Conservation (phyloP, 1,139 yeast genomes). For the Williopsis jadinii region DNA sequence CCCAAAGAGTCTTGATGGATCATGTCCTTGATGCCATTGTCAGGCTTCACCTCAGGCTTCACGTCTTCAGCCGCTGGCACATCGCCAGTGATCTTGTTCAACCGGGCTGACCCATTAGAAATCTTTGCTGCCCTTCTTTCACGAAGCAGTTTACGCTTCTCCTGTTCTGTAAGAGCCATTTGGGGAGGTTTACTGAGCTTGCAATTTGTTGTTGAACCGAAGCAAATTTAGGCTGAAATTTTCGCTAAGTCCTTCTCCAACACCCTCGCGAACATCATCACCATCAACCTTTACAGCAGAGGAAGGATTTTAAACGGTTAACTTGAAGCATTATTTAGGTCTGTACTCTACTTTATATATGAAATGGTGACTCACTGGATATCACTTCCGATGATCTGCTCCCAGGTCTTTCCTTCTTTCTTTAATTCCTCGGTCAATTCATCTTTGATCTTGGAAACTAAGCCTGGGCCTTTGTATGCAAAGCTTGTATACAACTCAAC, state of each 20-base stretch:
- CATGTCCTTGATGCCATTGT: too few species aligned
- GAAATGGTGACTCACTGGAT: slow-evolving; percentile 5
- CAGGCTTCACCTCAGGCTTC: too few species aligned
- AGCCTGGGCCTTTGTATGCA: slow-evolving; percentile 90
- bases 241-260: too few species aligned
- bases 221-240: too few species aligned
- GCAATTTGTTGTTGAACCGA: too few species aligned
- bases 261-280: too few species aligned
- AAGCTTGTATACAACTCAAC: slow-evolving; percentile 84
- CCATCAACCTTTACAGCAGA: too few species aligned
- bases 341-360: too few species aligned
- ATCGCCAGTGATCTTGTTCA: slow-evolving; percentile 44
- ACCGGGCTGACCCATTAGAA: slow-evolving; percentile 48
- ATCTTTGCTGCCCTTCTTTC: slow-evolving; percentile 70
- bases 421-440: slow-evolving; percentile 63
- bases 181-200: slow-evolving; percentile 12
- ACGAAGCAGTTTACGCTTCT: slow-evolving; percentile 52
- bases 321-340: too few species aligned
- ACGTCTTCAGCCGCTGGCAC: background rate
- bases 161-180: slow-evolving; percentile 39
- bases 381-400: slow-evolving; percentile 60
- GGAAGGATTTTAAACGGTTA: too few species aligned
- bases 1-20: too few species aligned
- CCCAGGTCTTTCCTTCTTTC: slow-evolving; percentile 80
- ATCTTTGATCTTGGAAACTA: slow-evolving; percentile 69